Evolutionary conservation across 2,329 filamentous ascomycete genomes (phyloP).

Genomic region (Aureobasidium musti): DNA sequence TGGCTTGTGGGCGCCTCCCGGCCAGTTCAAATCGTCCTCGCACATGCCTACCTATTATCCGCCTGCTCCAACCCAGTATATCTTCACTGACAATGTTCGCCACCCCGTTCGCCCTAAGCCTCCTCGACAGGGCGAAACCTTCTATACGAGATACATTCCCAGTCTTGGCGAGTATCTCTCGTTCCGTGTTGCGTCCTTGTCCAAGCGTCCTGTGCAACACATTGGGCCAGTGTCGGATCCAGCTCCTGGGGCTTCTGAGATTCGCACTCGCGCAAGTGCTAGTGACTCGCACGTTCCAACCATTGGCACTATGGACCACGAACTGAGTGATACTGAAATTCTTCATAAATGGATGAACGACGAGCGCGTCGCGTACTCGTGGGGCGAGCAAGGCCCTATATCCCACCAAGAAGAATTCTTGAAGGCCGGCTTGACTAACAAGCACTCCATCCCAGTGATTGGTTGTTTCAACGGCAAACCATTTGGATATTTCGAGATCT

Average conservation of each 20-base stretch:
- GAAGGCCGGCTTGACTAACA: conserved; percentile 61
- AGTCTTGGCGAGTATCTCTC: conserved; percentile 82
- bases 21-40: conserved; percentile 78
- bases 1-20: conserved; percentile 47
- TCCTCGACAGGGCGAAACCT: conserved; percentile 83
- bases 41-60: conserved; percentile 91
- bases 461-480: conserved; percentile 93
- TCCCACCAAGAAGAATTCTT: conserved; percentile 68
- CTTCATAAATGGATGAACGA: conserved; percentile 88
- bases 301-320: conserved; percentile 36
- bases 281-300: conserved; percentile 53
- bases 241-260: conserved; percentile 30
- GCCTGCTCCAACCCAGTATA: conserved; percentile 78
- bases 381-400: conserved; percentile 66
- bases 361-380: conserved; percentile 79
- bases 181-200: conserved; percentile 78
- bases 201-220: conserved; percentile 63
- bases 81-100: conserved; percentile 72
- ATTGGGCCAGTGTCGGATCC: conserved; percentile 55
- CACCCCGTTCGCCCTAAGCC: conserved; percentile 89
- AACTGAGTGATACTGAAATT: conserved; percentile 63
- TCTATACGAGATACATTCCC: conserved; percentile 86
- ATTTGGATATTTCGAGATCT: conserved; percentile 97
- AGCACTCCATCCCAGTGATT: conserved; percentile 85
- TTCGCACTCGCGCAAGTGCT: conserved; percentile 46